Evolutionary conservation across 768 basidiomycete species (phyloP).

Genomic region (Chlorophyllum brunneum): DNA sequence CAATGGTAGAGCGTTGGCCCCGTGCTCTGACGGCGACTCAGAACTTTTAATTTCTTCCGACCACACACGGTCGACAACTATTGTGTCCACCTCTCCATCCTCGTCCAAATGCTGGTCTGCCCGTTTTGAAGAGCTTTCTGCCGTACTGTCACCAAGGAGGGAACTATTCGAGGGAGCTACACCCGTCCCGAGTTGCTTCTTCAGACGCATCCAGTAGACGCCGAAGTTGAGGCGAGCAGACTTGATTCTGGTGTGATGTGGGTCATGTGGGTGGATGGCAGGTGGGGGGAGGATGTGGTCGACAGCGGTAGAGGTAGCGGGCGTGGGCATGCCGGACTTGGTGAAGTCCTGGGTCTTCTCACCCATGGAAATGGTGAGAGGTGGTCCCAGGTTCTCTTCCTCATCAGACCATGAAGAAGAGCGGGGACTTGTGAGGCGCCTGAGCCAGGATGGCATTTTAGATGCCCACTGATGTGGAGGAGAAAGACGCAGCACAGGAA

Average conservation of each 20-base stretch:
- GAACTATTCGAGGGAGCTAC: constrained; percentile 54
- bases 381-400: constrained; percentile 9
- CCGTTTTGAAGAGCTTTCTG: constrained; percentile 32
- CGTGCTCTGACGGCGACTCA: constrained; percentile 49
- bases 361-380: constrained; percentile 13
- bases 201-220: constrained; percentile 48
- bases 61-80: constrained; percentile 75
- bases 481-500: constrained; percentile 4
- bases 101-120: constrained; percentile 23
- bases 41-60: constrained; percentile 54
- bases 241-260: constrained; percentile 22
- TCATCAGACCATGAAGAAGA: constrained; percentile 17
- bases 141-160: constrained; percentile 42
- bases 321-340: constrained; percentile 14
- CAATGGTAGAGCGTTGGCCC: constrained; percentile 19
- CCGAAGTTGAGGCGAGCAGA: constrained; percentile 36
- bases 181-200: constrained; percentile 52
- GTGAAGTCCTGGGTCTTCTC: constrained; percentile 13
- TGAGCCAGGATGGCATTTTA: constrained; percentile 22
- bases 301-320: constrained; percentile 23
- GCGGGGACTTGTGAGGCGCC: constrained; percentile 15
- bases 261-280: constrained; percentile 27
- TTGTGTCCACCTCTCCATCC: constrained; percentile 54
- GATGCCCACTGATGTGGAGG: constrained; percentile 6
- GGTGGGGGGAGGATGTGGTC: constrained; percentile 39